Evolutionary conservation across 2,329 filamentous ascomycete species (phyloP).

Genomic region (Meredithiella fracta): DNA sequence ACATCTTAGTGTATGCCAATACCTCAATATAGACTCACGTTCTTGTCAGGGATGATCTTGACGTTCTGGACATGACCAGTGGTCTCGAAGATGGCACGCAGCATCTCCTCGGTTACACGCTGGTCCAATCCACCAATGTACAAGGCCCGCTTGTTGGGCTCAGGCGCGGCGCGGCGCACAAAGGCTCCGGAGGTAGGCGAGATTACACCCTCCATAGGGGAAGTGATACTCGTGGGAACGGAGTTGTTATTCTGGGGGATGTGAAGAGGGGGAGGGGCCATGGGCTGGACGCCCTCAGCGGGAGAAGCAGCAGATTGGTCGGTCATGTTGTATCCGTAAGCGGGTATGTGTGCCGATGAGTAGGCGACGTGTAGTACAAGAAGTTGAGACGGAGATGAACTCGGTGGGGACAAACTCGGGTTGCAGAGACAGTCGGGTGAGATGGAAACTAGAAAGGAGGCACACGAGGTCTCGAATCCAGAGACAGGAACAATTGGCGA

Average conservation of each 20-base stretch:
- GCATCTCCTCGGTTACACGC: conserved; percentile 84
- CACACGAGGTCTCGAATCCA: not conserved
- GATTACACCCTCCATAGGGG: conserved; percentile 65
- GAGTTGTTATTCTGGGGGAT: conserved; percentile 95
- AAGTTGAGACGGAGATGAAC: conserved; percentile 11
- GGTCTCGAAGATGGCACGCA: conserved; percentile 97
- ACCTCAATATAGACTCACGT: conserved; percentile 44
- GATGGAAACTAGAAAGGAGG: conserved; percentile 2
- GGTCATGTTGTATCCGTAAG: conserved; percentile 44
- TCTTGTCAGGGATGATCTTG: conserved; percentile 99
- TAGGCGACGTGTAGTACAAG: conserved; percentile 7
- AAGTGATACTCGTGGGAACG: conserved; percentile 82
- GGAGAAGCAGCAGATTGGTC: conserved; percentile 29
- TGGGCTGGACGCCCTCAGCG: conserved; percentile 55
- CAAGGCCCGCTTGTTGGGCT: conserved; percentile 94
- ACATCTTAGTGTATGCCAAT: no score
- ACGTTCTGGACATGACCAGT: conserved; percentile 96
- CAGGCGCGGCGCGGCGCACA: conserved; percentile 77
- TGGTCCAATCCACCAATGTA: conserved; percentile 93
- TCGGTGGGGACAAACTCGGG: not conserved
- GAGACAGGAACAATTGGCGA: not conserved
- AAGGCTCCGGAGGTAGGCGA: conserved; percentile 74
- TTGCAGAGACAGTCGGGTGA: not conserved
- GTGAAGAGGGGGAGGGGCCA: conserved; percentile 80
- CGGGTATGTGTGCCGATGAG: not conserved